phyloP scores from a whole-genome alignment of 2,329 filamentous ascomycete genomes.

The Neocatenulostroma microsporum region DNA sequence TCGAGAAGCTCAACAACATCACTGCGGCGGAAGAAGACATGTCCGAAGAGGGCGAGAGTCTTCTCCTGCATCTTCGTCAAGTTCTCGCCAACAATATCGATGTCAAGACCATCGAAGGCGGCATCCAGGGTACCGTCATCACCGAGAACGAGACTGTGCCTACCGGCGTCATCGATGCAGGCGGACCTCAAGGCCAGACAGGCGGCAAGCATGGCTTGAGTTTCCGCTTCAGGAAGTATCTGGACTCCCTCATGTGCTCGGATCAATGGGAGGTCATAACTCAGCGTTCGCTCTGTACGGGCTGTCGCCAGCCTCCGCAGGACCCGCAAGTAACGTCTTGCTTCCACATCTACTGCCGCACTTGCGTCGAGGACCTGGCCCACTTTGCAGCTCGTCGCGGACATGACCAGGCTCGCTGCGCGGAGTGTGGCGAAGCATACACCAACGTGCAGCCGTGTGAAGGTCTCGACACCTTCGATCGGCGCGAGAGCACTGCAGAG shows the following conservation, averaged over 20 bases:
- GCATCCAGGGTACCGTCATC: conserved; percentile 14
- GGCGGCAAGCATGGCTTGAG: conserved; percentile 32
- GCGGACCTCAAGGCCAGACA: conserved; percentile 7
- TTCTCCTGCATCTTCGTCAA: conserved; percentile 16
- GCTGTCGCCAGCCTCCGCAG: conserved; percentile 35
- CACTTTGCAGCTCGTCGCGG: conserved; percentile 23
- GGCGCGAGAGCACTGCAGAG: neutral
- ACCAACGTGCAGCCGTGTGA: conserved; percentile 18
- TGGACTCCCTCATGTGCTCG: conserved; percentile 29
- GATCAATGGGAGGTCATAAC: conserved; percentile 32
- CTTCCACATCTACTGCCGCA: conserved; percentile 48
- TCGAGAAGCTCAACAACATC: conserved; percentile 33
- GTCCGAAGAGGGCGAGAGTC: conserved; percentile 7
- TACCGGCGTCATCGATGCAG: conserved; percentile 13
- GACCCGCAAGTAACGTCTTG: conserved; percentile 44
- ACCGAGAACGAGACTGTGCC: conserved; percentile 12
- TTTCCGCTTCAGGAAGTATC: conserved; percentile 36
- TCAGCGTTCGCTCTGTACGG: conserved; percentile 32
- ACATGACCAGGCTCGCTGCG: conserved; percentile 24
- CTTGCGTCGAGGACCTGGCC: conserved; percentile 37
- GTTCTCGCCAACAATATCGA: conserved; percentile 11
- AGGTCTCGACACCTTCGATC: conserved; percentile 14
- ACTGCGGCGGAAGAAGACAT: conserved; percentile 10
- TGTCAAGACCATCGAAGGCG: conserved; percentile 13
- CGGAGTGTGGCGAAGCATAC: conserved; percentile 28